phyloP scores from a whole-genome alignment of 495 filamentous ascomycete species.

The Hyaloscypha variabilis region DNA sequence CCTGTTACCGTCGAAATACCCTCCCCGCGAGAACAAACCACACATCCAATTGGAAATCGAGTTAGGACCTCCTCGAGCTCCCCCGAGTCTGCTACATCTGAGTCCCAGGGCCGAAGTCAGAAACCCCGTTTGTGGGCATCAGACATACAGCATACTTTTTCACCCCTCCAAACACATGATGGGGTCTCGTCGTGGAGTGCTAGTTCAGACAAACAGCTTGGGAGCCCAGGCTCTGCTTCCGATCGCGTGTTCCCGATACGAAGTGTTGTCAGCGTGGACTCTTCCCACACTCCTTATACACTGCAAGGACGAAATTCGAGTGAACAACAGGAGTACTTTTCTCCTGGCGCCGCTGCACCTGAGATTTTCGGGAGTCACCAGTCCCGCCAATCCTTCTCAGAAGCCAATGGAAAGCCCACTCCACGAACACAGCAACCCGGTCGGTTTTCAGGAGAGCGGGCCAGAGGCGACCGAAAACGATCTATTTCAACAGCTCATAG shows the following conservation, averaged over 20 bases:
- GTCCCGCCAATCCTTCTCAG: constrained; percentile 10
- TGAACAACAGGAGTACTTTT: constrained; percentile 31
- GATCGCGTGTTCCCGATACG: constrained; percentile 86
- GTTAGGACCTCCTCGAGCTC: not conserved
- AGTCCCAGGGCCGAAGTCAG: not conserved
- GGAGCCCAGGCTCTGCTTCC: constrained; percentile 13
- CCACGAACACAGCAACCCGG: not conserved
- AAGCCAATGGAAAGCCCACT: constrained; percentile 28
- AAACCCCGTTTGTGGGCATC: constrained; percentile 4
- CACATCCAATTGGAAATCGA: not conserved
- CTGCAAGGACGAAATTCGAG: constrained; percentile 25
- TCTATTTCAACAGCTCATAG: not conserved
- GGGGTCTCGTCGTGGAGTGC: constrained; percentile 17
- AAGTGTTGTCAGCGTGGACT: constrained; percentile 76
- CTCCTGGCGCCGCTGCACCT: constrained; percentile 23
- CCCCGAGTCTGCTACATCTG: not conserved
- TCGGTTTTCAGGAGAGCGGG: not conserved
- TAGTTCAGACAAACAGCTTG: constrained; percentile 21
- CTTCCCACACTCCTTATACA: constrained; percentile 46
- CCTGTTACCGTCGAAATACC: constrained; percentile 13
- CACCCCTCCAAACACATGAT: not conserved
- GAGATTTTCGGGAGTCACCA: constrained; percentile 18
- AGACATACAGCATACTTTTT: not conserved
- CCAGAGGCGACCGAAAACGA: constrained; percentile 10
- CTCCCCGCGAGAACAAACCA: not conserved